phyloP scores from a whole-genome alignment of 1,284 basidiomycete species.

The Cystobasidium slooffiae region DNA sequence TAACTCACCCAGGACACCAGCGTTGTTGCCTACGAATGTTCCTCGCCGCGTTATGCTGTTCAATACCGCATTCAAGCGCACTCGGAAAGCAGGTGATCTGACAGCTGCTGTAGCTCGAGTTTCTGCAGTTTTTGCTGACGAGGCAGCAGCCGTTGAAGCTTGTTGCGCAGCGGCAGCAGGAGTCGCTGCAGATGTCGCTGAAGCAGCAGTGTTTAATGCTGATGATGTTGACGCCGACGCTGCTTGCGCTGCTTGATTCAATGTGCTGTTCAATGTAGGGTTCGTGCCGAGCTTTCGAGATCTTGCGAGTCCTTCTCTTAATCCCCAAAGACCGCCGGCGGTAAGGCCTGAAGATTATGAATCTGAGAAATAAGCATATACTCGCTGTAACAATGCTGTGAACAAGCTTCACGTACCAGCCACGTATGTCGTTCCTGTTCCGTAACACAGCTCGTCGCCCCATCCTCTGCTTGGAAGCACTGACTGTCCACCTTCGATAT shows the following conservation, averaged over 20 bases:
- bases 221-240: constrained; percentile 40
- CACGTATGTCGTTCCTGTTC: constrained; percentile 98
- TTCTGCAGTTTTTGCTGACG: constrained; percentile 37
- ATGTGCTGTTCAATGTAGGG: constrained; percentile 11
- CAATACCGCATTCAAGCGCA: constrained; percentile 94
- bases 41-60: constrained; percentile 96
- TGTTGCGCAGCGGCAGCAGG: constrained; percentile 47
- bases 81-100: constrained; percentile 59
- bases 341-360: constrained; percentile 73
- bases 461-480: constrained; percentile 92
- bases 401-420: constrained; percentile 69
- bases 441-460: constrained; percentile 99
- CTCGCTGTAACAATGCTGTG: neutral
- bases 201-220: constrained; percentile 41
- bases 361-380: neutral
- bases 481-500: constrained; percentile 80
- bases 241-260: constrained; percentile 41
- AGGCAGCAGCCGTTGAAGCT: constrained; percentile 46
- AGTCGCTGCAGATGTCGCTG: constrained; percentile 42
- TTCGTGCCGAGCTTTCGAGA: constrained; percentile 66
- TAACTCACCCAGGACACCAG: constrained; percentile 85
- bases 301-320: constrained; percentile 88
- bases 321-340: constrained; percentile 91
- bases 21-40: constrained; percentile 96
- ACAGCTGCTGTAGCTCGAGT: constrained; percentile 33